Base-by-base conservation (phyloP, 1,139 yeast species). In the Taphrina confusa region DNA sequence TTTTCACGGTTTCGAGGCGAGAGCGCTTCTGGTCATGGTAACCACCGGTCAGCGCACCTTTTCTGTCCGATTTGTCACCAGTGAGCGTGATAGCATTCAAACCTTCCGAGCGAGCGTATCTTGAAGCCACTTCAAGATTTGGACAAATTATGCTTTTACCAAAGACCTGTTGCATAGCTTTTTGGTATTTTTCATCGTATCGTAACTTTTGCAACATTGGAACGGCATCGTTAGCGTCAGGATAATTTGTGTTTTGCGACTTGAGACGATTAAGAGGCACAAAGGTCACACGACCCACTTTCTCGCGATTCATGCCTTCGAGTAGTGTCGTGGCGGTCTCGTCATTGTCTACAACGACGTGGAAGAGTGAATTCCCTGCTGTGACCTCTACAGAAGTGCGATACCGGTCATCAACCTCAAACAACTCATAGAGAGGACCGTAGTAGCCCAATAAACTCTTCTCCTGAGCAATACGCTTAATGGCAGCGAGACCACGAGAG, bases 1-100 rank as follows among this genome's bases (percentile, higher is more conserved):
- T 70, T 61, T 81, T 81, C 67, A 88, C 76, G 1, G 87, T 83
- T 66, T 88, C 95, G 51, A 91, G 73, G 65, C 94, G 78, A 0
- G 91, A 85, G 49, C 75, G 76, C 66, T 82, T 80, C 65, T 78
- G 80, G 68, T 89, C 95, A 66, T 87, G 80, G 69, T 80, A 90
- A 57, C 98, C 98, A 73, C 98, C 98, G 16, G 90, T 84, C 59
- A 92, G 73, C 1, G 85, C 87, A 71, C 98, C 98, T 65, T 78
- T 82, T 55, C 81, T 82, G 67, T 89, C 95, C 47, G 89, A 89
- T 66, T 88, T 78, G 70, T 92, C 97, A 65, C 98, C 98, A 72
- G 88, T 95, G 33, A 92, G 75, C 0, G 98, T 92, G 30, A 92
- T 86, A 0, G 96, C 89, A 66, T 81, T 84, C 36, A 91, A 74